Conservation (phyloP, 352 stramenopile genomes). For the Phytophthora cryptogea region DNA sequence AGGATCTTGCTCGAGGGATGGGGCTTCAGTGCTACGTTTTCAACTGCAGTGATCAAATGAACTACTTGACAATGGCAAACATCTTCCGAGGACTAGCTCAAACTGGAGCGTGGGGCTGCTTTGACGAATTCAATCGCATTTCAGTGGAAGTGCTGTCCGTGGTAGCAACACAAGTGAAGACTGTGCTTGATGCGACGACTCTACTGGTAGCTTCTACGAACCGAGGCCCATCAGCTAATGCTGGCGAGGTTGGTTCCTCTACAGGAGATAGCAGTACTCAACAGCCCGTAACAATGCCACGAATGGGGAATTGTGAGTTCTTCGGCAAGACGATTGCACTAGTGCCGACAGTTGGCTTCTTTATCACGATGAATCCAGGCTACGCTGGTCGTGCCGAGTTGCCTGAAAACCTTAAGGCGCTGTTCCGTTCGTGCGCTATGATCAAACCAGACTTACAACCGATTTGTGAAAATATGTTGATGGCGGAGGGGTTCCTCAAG, state of each 20-base stretch:
- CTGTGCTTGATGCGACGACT: slow-evolving; percentile 90
- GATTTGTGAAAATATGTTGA: slow-evolving; percentile 96
- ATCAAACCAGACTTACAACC: slow-evolving; percentile 91
- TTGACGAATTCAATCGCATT: slow-evolving; percentile 98
- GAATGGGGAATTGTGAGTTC: slow-evolving; percentile 84
- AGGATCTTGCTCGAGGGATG: slow-evolving; percentile 78
- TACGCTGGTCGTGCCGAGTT: slow-evolving; percentile 92
- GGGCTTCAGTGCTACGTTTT: slow-evolving; percentile 88
- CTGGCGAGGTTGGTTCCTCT: slow-evolving; percentile 13
- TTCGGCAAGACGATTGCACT: slow-evolving; percentile 88
- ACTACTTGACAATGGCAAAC: slow-evolving; percentile 97
- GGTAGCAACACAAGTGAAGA: slow-evolving; percentile 97
- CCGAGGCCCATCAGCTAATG: slow-evolving; percentile 9
- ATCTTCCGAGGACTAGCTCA: slow-evolving; percentile 95
- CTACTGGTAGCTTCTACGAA: slow-evolving; percentile 29
- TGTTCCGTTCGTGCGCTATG: slow-evolving; percentile 93
- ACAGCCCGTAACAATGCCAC: slow-evolving; percentile 41
- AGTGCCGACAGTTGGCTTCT: slow-evolving; percentile 88
- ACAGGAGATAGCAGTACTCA: slow-evolving; percentile 29
- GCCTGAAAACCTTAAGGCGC: slow-evolving; percentile 92
- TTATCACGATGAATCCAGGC: slow-evolving; percentile 95
- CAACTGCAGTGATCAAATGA: slow-evolving; percentile 91
- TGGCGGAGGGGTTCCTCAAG: slow-evolving; percentile 93
- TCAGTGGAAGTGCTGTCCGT: slow-evolving; percentile 96
- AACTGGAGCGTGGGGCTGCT: slow-evolving; percentile 96